A percentile compares a stretch with the other conserved stretches of the same genome.
Conservation (phyloP, 2,329 filamentous ascomycete genomes). For the Pseudogymnoascus sp. region DNA sequence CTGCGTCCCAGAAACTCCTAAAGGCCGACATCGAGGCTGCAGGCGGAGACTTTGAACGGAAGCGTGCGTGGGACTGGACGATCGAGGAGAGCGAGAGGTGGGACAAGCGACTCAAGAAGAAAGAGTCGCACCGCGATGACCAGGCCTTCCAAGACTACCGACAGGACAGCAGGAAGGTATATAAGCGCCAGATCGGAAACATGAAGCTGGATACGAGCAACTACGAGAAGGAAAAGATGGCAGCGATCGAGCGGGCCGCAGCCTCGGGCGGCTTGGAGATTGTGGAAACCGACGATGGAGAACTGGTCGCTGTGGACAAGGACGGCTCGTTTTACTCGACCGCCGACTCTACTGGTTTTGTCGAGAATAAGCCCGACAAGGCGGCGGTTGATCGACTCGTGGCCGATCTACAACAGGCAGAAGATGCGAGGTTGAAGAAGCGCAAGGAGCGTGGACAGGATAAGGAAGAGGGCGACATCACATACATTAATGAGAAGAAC, state of each 20-base stretch:
- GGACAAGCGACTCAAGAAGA: conserved; percentile 87
- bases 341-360: conserved; percentile 72
- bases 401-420: conserved; percentile 76
- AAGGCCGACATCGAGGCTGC: conserved; percentile 82
- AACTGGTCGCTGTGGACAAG: conserved; percentile 88
- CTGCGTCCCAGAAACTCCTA: conserved; percentile 85
- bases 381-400: conserved; percentile 84
- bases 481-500: conserved; percentile 99
- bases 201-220: conserved; percentile 68
- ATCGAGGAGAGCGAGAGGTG: conserved; percentile 88
- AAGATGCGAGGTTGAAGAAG: conserved; percentile 81
- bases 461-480: conserved; percentile 85
- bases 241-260: conserved; percentile 76
- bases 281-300: conserved; percentile 89
- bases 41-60: conserved; percentile 92
- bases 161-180: conserved; percentile 82
- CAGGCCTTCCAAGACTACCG: conserved; percentile 86
- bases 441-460: conserved; percentile 69
- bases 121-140: conserved; percentile 70
- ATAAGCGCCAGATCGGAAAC: conserved; percentile 81
- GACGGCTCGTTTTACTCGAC: conserved; percentile 88
- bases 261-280: conserved; percentile 81
- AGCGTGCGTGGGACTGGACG: conserved; percentile 98
- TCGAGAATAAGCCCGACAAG: conserved; percentile 79
- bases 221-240: conserved; percentile 84